Percentiles rank a stretch among this genome's conserved stretches.
Evolutionary conservation across 257 asterid species (phyloP).

Genomic region (Nicotiana benthamiana): DNA sequence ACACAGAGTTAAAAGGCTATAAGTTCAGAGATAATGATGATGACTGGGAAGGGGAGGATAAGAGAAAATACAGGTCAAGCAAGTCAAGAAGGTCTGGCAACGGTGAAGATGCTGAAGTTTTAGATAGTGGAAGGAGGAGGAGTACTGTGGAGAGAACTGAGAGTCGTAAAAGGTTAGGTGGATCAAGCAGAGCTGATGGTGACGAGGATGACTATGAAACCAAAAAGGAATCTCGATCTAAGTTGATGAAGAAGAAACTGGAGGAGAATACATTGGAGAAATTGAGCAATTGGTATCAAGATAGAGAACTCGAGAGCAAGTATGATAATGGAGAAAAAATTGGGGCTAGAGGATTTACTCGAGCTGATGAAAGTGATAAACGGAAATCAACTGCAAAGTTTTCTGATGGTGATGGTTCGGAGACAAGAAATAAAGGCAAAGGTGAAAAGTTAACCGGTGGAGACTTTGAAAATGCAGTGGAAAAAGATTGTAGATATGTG

Average conservation of each 20-base stretch:
- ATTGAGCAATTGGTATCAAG: conserved; percentile 80
- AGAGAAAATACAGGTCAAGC: conserved; percentile 43
- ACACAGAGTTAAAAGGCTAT: conserved; percentile 28
- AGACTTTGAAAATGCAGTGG: conserved; percentile 41
- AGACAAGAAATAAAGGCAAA: conserved; percentile 13
- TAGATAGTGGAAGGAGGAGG: conserved; percentile 58
- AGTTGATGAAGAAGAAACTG: conserved; percentile 56
- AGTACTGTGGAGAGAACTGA: conserved; percentile 47
- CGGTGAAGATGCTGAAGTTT: conserved; percentile 53
- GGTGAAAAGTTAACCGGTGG: conserved; percentile 13
- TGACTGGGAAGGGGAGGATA: conserved; percentile 33
- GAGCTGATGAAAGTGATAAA: conserved; percentile 50
- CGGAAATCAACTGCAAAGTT: conserved; percentile 40
- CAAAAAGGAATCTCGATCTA: conserved; percentile 50
- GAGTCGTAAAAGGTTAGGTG: conserved; percentile 59
- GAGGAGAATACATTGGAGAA: conserved; percentile 73
- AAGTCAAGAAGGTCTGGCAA: conserved; percentile 50
- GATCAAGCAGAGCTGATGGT: conserved; percentile 51
- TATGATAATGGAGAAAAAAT: conserved; percentile 40
- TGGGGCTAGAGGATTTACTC: conserved; percentile 42
- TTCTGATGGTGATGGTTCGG: conserved; percentile 33
- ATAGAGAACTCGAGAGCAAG: conserved; percentile 65
- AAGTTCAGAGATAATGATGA: conserved; percentile 37
- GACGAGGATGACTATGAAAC: conserved; percentile 63
- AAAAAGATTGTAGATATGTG: conserved; percentile 37